phyloP scores from a whole-genome alignment of 1,139 yeast species.

The Kodamaea alishanica region DNA sequence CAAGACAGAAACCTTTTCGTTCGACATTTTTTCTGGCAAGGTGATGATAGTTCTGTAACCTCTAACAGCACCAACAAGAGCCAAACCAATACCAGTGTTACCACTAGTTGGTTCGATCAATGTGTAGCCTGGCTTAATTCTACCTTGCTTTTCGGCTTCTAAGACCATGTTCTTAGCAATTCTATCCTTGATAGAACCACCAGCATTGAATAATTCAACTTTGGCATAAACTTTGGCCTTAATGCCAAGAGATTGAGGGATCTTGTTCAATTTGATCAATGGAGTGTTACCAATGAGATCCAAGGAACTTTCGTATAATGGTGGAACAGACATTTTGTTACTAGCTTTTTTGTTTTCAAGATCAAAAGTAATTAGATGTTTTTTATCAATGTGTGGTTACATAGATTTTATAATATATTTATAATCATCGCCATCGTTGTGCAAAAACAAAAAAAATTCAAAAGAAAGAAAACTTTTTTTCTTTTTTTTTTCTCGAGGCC shows the following conservation, averaged over 20 bases:
- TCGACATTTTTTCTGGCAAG: conserved; percentile 89
- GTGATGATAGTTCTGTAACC: conserved; percentile 89
- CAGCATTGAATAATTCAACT: conserved; percentile 65
- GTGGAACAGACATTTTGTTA: conserved; percentile 22
- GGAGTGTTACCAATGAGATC: conserved; percentile 86
- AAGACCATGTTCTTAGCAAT: conserved; percentile 68
- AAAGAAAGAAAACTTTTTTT: too few species aligned
- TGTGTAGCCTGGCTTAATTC: conserved; percentile 81
- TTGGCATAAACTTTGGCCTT: conserved; percentile 60
- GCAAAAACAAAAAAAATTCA: too few species aligned
- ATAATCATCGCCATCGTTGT: too few species aligned
- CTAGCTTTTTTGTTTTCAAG: neutral
- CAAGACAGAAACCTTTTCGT: conserved; percentile 83
- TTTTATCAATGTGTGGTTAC: too few species aligned
- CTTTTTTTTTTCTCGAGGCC: too few species aligned
- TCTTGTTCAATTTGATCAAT: conserved; percentile 64
- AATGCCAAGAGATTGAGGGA: conserved; percentile 75
- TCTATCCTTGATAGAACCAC: conserved; percentile 70
- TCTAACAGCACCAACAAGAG: conserved; percentile 80
- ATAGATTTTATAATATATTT: too few species aligned
- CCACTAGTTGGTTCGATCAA: conserved; percentile 90
- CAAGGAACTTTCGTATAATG: conserved; percentile 40
- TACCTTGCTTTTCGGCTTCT: conserved; percentile 76
- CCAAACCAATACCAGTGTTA: conserved; percentile 86
- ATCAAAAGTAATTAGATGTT: too few species aligned